Conservation (phyloP, 306 rosid genomes). For the Cucumis cinereus region DNA sequence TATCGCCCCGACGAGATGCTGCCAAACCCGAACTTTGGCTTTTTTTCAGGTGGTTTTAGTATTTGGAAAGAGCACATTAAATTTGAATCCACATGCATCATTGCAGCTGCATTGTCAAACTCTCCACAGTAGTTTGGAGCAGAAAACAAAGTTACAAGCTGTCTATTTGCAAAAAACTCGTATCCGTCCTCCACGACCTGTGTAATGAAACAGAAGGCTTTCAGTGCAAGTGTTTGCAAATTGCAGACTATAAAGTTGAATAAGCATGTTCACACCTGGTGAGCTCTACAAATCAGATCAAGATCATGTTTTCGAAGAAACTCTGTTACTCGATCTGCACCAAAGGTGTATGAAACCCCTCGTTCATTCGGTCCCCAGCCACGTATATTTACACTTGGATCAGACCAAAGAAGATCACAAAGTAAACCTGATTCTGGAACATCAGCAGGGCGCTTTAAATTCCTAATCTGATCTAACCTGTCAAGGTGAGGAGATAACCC, state of each 20-base stretch:
- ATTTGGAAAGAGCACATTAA: constrained; percentile 75
- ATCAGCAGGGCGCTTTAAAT: constrained; percentile 42
- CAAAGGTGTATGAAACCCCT: constrained; percentile 78
- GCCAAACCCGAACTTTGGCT: constrained; percentile 39
- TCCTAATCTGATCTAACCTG: constrained; percentile 46
- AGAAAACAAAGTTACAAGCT: constrained; percentile 73
- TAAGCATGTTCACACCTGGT: constrained; percentile 38
- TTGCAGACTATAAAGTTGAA: neutral
- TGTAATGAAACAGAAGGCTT: neutral
- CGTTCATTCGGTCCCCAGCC: constrained; percentile 83
- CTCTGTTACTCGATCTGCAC: constrained; percentile 49
- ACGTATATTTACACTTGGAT: constrained; percentile 40
- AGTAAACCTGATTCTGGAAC: constrained; percentile 68
- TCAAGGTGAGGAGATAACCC: constrained; percentile 68
- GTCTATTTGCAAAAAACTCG: constrained; percentile 69
- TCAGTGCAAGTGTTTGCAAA: neutral
- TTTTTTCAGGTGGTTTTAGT: constrained; percentile 57
- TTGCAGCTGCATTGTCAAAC: constrained; percentile 83
- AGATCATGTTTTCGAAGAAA: constrained; percentile 53
- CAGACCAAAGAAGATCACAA: constrained; percentile 89
- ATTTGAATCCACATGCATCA: constrained; percentile 71
- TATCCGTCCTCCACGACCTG: constrained; percentile 94
- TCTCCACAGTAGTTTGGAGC: constrained; percentile 96
- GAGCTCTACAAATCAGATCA: constrained; percentile 83
- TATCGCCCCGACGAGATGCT: constrained; percentile 21